phyloP scores from a whole-genome alignment of 192 early-diverging fungal species.

The Entomortierella chlamydospora region DNA sequence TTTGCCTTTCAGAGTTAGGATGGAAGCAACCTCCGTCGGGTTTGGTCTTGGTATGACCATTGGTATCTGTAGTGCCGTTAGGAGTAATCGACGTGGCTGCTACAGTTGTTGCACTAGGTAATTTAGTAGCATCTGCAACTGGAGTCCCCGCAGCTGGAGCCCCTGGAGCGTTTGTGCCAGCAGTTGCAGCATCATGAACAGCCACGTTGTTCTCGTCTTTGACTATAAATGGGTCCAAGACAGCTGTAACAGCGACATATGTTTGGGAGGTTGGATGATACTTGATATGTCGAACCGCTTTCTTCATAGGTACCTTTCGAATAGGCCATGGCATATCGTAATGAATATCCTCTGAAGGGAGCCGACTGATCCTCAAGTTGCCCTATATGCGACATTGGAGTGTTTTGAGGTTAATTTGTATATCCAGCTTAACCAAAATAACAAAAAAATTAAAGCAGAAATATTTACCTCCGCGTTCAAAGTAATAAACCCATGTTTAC shows the following conservation, averaged over 20 bases:
- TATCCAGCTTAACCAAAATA: background rate
- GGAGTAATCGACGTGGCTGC: background rate
- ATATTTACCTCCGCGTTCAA: constrained; percentile 70
- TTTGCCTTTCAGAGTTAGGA: constrained; percentile 72
- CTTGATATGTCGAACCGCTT: constrained; percentile 79
- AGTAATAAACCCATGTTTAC: constrained; percentile 80
- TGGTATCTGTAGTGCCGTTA: constrained; percentile 40
- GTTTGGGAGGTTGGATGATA: constrained; percentile 88
- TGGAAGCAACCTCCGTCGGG: constrained; percentile 56
- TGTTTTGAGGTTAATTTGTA: background rate
- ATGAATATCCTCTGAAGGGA: constrained; percentile 71
- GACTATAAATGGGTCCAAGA: constrained; percentile 71
- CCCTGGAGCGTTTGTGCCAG: too few relatives aligned
- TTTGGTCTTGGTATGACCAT: constrained; percentile 24
- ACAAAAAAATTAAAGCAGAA: background rate
- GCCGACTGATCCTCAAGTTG: constrained; percentile 68
- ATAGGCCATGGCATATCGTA: constrained; percentile 84
- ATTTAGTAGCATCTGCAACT: background rate
- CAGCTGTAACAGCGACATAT: constrained; percentile 82
- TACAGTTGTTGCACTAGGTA: background rate
- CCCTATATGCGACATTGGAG: constrained; percentile 57
- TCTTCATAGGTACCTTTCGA: constrained; percentile 73
- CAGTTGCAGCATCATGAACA: constrained; percentile 39
- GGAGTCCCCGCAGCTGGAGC: background rate
- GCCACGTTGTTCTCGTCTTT: constrained; percentile 75